Evolutionary conservation across 2,329 filamentous ascomycete species (phyloP), one percentile per base, ranked within the genome.

Genomic region (Exophiala aquamarina): DNA sequence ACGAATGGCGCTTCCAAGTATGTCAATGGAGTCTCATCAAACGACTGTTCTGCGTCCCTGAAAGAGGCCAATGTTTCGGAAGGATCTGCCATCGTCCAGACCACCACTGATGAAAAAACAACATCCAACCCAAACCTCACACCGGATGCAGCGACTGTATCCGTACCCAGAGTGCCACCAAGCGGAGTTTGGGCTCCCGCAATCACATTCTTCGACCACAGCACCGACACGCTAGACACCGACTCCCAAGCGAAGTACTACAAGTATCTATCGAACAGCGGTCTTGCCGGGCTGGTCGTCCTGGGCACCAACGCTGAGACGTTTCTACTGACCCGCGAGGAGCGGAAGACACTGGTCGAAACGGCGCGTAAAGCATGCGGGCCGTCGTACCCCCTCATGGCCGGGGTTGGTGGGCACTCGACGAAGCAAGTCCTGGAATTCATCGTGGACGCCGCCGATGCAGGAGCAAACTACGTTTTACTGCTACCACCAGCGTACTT

Each of bases 401-500:
- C 78, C 2, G 83, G 83, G 28, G 77, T 81, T 3, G 75, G 80
- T 14, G 81, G 76, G 1, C 82, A 85, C 63, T 83, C 80, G 11
- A 84, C 79, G 3, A 74, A 74, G 55, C 82, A 86, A 65, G 77
- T 79, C 3, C 70, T 83, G 1, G 75, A 83, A 61, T 76, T 76
- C 50, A 72, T 81, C 42, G 58, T 63, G 19, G 82, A 86, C 58
- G 83, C 83, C 1, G 68, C 70, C n/a, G 71, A 71, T 1, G 82
- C 80, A 1, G 82, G 81, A 9, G 80, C 81, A 34, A 70, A 84
- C 65, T 84, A 79, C 56, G 72, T 72, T 0, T 68, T 86, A 8
- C 73, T 84, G 7, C 71, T 85, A 23, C 82, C 82, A 2, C 76
- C 79, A 2, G 80, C 74, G 3, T 86, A 85, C 65, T 85, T 84